Conservation (phyloP, 1,139 yeast species). For the Kodamaea plutei region DNA sequence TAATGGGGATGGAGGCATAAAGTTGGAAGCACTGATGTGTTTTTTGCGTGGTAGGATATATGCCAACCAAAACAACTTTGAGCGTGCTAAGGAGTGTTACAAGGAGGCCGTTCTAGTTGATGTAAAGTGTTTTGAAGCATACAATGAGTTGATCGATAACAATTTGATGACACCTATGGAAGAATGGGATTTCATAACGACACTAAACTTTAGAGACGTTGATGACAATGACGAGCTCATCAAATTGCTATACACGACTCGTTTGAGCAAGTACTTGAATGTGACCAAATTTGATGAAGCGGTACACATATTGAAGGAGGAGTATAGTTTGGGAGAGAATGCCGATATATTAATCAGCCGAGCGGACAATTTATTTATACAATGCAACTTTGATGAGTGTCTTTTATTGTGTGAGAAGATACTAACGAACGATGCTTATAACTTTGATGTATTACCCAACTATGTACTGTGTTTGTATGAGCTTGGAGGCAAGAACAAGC, state of each 20-base stretch:
- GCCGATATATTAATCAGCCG: constrained; percentile 65
- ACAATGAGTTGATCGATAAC: constrained; percentile 70
- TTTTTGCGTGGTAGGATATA: constrained; percentile 80
- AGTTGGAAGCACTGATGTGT: constrained; percentile 83
- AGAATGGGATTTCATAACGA: constrained; percentile 75
- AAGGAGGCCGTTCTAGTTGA: constrained; percentile 85
- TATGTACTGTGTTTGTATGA: constrained; percentile 86
- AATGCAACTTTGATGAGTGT: constrained; percentile 79
- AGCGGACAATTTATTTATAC: constrained; percentile 71
- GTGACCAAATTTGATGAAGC: constrained; percentile 61
- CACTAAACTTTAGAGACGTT: constrained; percentile 66
- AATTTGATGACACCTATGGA: constrained; percentile 80
- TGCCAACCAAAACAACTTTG: constrained; percentile 80
- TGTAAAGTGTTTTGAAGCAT: constrained; percentile 91
- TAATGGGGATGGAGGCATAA: constrained; percentile 70
- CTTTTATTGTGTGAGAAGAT: constrained; percentile 66
- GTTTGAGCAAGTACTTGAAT: constrained; percentile 71
- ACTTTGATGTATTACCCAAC: constrained; percentile 70
- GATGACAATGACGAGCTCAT: constrained; percentile 82
- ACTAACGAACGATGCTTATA: constrained; percentile 61
- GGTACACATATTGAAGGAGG: constrained; percentile 60
- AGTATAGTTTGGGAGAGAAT: constrained; percentile 65
- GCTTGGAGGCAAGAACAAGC: constrained; percentile 73
- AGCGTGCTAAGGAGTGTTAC: constrained; percentile 81
- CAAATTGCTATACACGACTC: constrained; percentile 67